Conservation (phyloP, 2,329 filamentous ascomycete genomes). For the Aspergillus fijiensis region DNA sequence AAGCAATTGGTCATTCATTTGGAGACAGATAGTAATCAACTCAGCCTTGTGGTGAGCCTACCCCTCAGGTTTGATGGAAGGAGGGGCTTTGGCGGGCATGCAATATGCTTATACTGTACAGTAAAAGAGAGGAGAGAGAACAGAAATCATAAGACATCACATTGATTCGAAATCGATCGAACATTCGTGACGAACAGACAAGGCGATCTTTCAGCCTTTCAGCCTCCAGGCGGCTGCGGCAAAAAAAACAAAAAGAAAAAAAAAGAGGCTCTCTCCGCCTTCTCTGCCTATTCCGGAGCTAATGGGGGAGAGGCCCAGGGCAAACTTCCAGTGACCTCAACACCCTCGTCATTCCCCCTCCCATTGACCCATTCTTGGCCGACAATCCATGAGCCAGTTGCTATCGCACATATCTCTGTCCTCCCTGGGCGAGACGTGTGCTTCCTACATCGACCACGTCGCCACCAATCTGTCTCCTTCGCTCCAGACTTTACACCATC, state of each 20-base stretch:
- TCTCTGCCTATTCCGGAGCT: conserved; percentile 10
- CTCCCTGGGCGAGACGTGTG: conserved; percentile 43
- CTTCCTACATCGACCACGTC: conserved; percentile 39
- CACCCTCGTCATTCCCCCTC: conserved; percentile 2
- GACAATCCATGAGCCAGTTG: conserved; percentile 40
- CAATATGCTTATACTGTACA: no score
- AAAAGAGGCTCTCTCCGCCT: conserved; percentile 17
- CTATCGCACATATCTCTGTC: conserved; percentile 38
- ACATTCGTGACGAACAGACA: not conserved
- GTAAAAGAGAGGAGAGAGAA: no score
- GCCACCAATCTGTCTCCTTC: conserved; percentile 32
- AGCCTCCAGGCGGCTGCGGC: conserved; percentile 1
- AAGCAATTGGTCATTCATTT: not conserved
- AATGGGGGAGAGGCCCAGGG: conserved; percentile 5
- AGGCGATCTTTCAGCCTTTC: not conserved
- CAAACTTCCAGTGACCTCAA: conserved; percentile 20
- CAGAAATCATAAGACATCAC: no score
- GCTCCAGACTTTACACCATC: conserved; percentile 33
- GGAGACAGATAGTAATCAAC: not conserved
- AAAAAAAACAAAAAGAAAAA: conserved; percentile 2
- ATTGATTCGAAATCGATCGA: not conserved
- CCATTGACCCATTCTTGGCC: conserved; percentile 3
- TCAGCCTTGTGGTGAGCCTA: not conserved
- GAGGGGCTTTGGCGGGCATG: not conserved
- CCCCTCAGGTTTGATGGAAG: not conserved